Base-by-base conservation (phyloP, 2,329 filamentous ascomycete species). In the Exophiala dermatitidis region DNA sequence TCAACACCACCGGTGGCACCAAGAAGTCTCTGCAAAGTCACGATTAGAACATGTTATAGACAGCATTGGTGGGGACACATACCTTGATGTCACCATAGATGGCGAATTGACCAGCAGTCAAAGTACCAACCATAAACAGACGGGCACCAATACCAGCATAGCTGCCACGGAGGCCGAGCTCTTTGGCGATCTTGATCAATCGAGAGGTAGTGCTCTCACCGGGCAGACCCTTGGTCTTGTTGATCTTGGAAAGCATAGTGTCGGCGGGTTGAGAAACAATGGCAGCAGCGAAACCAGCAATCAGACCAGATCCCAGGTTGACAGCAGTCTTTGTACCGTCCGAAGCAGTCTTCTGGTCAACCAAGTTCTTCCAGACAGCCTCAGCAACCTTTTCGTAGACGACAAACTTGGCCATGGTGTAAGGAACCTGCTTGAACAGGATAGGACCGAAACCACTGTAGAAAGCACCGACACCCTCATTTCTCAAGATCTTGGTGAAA, bases 341-440 rank as follows among this genome's bases (percentile, higher is more conserved):
- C 66, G 84, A 85, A 64, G 86, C 73, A 56, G 75, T 77, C 67
- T 78, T 74, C 81, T 90, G 91, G 80, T 88, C 84, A 69, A 86
- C 73, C 12, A 41, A 41, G 49, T 68, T 60, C 64, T 75, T 71
- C 80, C 84, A 91, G 76, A 87, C 72, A 63, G 78, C 67, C 77
- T 93, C 88, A 66, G 83, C 77, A 66, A 89, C 86, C 81, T 91
- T 91, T 77, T 94, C 88, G 81, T 82, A 93, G 67, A 90, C 88
- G 74, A 91, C 88, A 77, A 94, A 94, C 80, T 94, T 94, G 81
- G 88, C 79, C 85, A 93, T 90, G 73, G 88, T 94, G 79, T 94
- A 94, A 62, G 88, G 88, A 65, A 94, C 84, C 80, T 93, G 88
- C 74, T 91, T 90, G 74, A 90, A 88, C 64, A 88, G 76, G 65